phyloP scores from a whole-genome alignment of 768 basidiomycete species.

The Trametes sanguinea region DNA sequence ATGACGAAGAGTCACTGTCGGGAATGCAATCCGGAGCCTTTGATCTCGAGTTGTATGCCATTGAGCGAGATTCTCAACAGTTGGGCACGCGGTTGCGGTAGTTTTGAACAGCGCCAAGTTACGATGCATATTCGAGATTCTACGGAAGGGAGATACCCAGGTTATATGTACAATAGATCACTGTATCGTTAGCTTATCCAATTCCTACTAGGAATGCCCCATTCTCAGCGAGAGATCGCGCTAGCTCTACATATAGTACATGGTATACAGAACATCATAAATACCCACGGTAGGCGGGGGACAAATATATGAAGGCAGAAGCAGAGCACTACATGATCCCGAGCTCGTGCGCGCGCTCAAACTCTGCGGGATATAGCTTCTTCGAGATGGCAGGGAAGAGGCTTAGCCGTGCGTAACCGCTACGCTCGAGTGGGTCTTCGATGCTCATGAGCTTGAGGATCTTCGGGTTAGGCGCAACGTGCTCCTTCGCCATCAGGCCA shows the following conservation, averaged over 20 bases:
- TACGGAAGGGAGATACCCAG: background rate
- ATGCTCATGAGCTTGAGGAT: constrained; percentile 31
- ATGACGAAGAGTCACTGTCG: background rate
- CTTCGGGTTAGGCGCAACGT: constrained; percentile 30
- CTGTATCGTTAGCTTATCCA: constrained; percentile 23
- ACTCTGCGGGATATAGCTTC: constrained; percentile 29
- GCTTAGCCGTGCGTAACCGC: constrained; percentile 33
- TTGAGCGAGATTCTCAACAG: constrained; percentile 32
- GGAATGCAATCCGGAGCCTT: constrained; percentile 3
- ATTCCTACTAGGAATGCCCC: background rate
- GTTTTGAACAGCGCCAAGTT: background rate
- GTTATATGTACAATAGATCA: constrained; percentile 17
- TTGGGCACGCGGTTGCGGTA: constrained; percentile 24
- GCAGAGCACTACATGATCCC: constrained; percentile 1
- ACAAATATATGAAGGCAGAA: no score
- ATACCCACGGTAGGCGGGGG: no score
- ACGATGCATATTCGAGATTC: background rate
- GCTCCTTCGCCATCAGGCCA: constrained; percentile 28
- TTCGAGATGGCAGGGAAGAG: constrained; percentile 31
- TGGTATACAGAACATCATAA: background rate
- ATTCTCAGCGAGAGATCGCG: no score
- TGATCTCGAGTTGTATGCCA: constrained; percentile 31
- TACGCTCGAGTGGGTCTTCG: constrained; percentile 30
- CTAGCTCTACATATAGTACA: no score
- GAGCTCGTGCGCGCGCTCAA: constrained; percentile 11